These are phyloP conservation scores for Plasmopara halstedii DNA, from an alignment of 352 stramenopile species.

Conservation along the genomic window DNA sequence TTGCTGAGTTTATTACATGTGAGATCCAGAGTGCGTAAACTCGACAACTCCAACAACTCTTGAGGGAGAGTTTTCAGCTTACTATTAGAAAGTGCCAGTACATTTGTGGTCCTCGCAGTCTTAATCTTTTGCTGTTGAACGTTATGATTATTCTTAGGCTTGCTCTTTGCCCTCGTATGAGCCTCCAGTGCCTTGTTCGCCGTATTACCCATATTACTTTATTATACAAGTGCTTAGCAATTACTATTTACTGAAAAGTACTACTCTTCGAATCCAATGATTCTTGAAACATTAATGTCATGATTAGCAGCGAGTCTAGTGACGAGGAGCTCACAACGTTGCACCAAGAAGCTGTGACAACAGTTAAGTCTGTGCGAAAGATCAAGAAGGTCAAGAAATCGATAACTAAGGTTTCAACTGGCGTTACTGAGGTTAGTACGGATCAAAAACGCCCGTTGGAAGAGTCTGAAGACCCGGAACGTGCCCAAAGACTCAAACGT, in stretches of 20 bases:
- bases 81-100: slow-evolving; percentile 60
- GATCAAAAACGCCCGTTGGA: slow-evolving; percentile 12
- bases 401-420: neutral
- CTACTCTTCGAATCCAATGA: slow-evolving; percentile 13
- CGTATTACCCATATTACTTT: slow-evolving; percentile 53
- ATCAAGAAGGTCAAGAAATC: slow-evolving; percentile 25
- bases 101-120: slow-evolving; percentile 42
- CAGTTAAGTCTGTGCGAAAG: slow-evolving; percentile 20
- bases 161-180: slow-evolving; percentile 62
- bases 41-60: slow-evolving; percentile 42
- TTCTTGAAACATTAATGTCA: too few species aligned
- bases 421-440: neutral
- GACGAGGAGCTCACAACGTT: slow-evolving; percentile 79
- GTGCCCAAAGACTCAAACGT: slow-evolving; percentile 36
- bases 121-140: slow-evolving; percentile 78
- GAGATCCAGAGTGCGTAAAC: slow-evolving; percentile 64
- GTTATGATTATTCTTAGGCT: slow-evolving; percentile 68
- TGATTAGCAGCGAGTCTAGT: slow-evolving; percentile 87
- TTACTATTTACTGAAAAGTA: too few species aligned
- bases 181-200: slow-evolving; percentile 61
- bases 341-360: slow-evolving; percentile 31
- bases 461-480: slow-evolving; percentile 11
- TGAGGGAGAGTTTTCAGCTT: slow-evolving; percentile 71
- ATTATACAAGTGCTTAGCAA: too few species aligned
- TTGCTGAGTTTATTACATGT: slow-evolving; percentile 55